Conservation (phyloP, 495 filamentous ascomycete species). For the Penicillium lividum region DNA sequence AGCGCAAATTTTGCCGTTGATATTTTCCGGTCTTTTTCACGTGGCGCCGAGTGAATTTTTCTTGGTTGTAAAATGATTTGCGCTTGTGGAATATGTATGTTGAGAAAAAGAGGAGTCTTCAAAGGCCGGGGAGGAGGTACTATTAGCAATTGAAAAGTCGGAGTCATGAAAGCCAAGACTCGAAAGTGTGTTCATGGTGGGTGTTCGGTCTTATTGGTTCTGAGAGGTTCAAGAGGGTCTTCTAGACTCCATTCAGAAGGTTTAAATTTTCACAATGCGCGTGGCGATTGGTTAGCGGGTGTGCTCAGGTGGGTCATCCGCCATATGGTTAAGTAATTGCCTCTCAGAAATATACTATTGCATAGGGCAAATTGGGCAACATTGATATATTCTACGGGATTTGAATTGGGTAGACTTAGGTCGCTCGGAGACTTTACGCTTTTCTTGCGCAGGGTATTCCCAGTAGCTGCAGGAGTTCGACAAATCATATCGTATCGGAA, state of each 20-base stretch:
- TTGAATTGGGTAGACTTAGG: too few relatives aligned
- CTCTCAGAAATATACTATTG: neutral
- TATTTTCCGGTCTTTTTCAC: neutral
- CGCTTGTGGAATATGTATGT: neutral
- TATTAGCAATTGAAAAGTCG: conserved; percentile 24
- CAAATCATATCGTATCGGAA: neutral
- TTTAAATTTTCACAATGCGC: conserved; percentile 3
- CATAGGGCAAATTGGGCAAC: too few relatives aligned
- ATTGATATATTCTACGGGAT: too few relatives aligned
- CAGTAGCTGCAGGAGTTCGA: neutral
- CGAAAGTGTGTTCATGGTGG: neutral
- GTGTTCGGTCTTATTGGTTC: neutral
- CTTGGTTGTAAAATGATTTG: neutral
- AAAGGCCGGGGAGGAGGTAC: conserved; percentile 7
- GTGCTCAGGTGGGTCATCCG: neutral
- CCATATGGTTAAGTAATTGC: neutral
- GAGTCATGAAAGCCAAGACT: conserved; percentile 12
- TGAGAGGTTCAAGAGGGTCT: conserved; percentile 5
- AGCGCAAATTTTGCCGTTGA: conserved; percentile 4
- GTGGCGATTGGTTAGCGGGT: conserved; percentile 9
- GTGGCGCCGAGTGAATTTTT: neutral
- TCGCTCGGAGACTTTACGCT: too few relatives aligned
- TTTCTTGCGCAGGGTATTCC: neutral
- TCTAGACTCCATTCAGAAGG: conserved; percentile 9
- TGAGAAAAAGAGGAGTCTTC: neutral